Evolutionary conservation across 2,329 filamentous ascomycete genomes (phyloP), one percentile per base, ranked within the genome.

Genomic region (Penicillium brasilianum): DNA sequence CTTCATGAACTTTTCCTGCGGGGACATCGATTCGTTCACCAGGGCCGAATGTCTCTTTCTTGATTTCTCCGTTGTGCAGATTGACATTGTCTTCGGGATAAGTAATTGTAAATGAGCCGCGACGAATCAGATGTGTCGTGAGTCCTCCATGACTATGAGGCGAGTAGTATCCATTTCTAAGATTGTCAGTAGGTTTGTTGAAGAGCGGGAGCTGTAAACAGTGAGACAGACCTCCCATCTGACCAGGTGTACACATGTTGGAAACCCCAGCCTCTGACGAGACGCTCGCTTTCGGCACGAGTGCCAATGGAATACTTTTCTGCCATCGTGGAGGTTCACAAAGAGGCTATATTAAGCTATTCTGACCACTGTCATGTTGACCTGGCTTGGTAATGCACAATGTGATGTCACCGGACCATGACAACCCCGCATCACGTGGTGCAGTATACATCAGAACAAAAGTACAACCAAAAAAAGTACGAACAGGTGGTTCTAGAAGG

Each of bases 161-260:
- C 18, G 85, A 77, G 71, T 88, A 88, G 69, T 88, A 77, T 14
- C 84, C 80, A 65, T 87, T 84, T 50, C 84, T 87, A 46, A 5
- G 18, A 22, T 30, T 4, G n/a, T 43, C 11, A 36, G 50, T 30
- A 48, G n/a, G 44, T 30, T 37, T 37, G 30, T 36, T 11, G 18
- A n/a, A 25, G 18, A n/a, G 37, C 2, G 16, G 14, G 14, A 7
- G 13, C 3, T n/a, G 13, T 5, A n/a, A n/a, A n/a, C n/a, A n/a
- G n/a, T n/a, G 22, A 30, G 25, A 61, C 63, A 37, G 78, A 86
- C 84, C 84, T 82, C 52, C 81, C 75, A 72, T 88, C 86, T 1
- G 81, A 82, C 85, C 85, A 88, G 4, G 85, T 88, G 67, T 88
- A 88, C 66, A 88, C 83, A 66, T 84, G 81, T 10, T 66, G 64